phyloP scores from a whole-genome alignment of 805 yeast genomes.

The Sugiyamaella qingdaonensis region DNA sequence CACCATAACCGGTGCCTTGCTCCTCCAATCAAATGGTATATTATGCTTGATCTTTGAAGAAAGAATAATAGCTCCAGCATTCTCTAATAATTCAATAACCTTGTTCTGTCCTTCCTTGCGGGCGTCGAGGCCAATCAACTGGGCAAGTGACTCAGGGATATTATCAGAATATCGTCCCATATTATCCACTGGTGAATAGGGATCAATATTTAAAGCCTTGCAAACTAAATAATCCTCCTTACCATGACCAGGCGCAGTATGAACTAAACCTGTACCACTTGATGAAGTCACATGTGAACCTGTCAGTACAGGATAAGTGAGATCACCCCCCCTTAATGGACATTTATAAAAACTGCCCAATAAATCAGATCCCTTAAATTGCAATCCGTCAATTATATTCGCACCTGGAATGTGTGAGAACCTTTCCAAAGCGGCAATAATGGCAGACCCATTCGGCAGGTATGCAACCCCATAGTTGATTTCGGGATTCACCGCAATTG shows the following conservation, averaged over 20 bases:
- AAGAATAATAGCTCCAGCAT: constrained; percentile 44
- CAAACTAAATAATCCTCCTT: constrained; percentile 84
- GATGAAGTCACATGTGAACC: constrained; percentile 77
- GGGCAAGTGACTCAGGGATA: constrained; percentile 17
- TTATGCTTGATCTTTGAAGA: constrained; percentile 58
- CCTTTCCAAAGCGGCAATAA: constrained; percentile 55
- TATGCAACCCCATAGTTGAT: constrained; percentile 54
- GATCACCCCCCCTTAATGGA: constrained; percentile 40
- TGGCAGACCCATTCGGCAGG: constrained; percentile 38
- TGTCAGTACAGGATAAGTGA: constrained; percentile 56
- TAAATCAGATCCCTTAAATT: constrained; percentile 43
- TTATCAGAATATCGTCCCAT: constrained; percentile 52
- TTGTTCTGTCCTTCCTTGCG: constrained; percentile 51
- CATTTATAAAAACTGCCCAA: constrained; percentile 47
- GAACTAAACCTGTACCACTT: constrained; percentile 95
- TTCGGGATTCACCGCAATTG: constrained; percentile 64
- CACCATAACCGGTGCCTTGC: constrained; percentile 90
- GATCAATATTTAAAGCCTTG: constrained; percentile 47
- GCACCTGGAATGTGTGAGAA: neutral
- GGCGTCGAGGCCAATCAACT: constrained; percentile 57
- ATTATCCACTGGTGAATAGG: constrained; percentile 76
- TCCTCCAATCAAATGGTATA: constrained; percentile 97
- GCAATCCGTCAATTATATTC: constrained; percentile 7
- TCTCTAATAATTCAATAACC: constrained; percentile 43
- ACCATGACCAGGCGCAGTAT: constrained; percentile 98